Conservation (phyloP, 2,329 filamentous ascomycete genomes). For the Amylocarpus encephaloides region DNA sequence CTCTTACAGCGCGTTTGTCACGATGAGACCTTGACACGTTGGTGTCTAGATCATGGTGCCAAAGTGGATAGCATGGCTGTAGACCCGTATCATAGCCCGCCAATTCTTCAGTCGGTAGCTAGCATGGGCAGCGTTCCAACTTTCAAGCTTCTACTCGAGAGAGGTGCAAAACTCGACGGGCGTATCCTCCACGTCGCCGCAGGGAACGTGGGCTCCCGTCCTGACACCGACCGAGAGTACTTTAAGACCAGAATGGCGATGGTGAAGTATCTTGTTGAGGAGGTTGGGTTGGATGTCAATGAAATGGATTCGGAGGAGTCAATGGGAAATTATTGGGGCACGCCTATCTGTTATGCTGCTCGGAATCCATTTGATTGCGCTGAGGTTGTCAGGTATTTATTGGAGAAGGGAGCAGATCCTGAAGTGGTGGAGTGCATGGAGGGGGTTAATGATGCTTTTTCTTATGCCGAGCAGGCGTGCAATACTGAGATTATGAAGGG, state of each 20-base stretch:
- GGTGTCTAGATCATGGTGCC: slow-evolving; percentile 3
- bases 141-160: background rate
- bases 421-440: background rate
- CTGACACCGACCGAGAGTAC: background rate
- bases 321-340: background rate
- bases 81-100: background rate
- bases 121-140: background rate
- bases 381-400: background rate
- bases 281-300: background rate
- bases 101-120: background rate
- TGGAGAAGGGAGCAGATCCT: background rate
- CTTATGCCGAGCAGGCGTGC: background rate
- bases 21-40: background rate
- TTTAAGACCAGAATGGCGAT: background rate
- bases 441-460: background rate
- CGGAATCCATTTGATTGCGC: background rate
- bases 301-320: slow-evolving; percentile 1
- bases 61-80: background rate
- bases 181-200: background rate
- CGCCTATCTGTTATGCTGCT: slow-evolving; percentile 1
- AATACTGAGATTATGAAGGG: background rate
- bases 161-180: background rate
- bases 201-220: background rate
- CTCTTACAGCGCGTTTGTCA: background rate
- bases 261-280: slow-evolving; percentile 2